phyloP scores from a whole-genome alignment of 345 rosid genomes.

The Arabidopsis arenosa region DNA sequence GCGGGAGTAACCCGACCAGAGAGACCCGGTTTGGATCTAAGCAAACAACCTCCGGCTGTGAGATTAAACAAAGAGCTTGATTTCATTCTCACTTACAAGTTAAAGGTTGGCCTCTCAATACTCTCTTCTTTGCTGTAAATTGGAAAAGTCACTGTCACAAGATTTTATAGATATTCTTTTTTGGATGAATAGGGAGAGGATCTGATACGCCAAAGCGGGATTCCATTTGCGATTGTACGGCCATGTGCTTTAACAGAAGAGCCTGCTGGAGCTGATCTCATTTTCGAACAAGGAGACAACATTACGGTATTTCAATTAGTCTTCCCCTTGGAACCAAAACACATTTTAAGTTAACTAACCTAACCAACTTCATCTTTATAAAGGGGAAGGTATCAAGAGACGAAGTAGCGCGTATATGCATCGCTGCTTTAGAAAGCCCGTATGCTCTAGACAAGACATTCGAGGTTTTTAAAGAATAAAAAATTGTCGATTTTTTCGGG shows the following conservation, averaged over 20 bases:
- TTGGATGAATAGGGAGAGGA: conserved; percentile 71
- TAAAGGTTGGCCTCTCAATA: conserved; percentile 60
- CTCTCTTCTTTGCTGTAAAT: neutral
- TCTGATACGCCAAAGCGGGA: conserved; percentile 82
- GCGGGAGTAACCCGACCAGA: conserved; percentile 98
- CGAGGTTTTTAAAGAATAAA: conserved; percentile 55
- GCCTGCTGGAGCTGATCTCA: conserved; percentile 96
- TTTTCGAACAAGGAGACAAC: conserved; percentile 94
- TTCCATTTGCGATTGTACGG: conserved; percentile 84
- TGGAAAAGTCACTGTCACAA: neutral
- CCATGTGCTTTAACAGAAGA: conserved; percentile 96
- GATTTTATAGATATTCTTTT: neutral
- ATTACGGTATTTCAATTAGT: conserved; percentile 57
- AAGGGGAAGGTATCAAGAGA: conserved; percentile 97
- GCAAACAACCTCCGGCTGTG: conserved; percentile 96
- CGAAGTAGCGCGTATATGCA: conserved; percentile 86
- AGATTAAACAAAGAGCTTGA: conserved; percentile 94
- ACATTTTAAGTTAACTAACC: conserved; percentile 11
- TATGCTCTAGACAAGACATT: conserved; percentile 85
- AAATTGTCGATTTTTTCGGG: neutral
- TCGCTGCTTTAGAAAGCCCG: conserved; percentile 84
- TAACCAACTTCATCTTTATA: conserved; percentile 20
- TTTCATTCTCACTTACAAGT: conserved; percentile 82
- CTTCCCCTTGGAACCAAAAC: conserved; percentile 8
- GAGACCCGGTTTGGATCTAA: conserved; percentile 91